phyloP scores from a whole-genome alignment of 768 basidiomycete species.

The Tricholoma terreum region DNA sequence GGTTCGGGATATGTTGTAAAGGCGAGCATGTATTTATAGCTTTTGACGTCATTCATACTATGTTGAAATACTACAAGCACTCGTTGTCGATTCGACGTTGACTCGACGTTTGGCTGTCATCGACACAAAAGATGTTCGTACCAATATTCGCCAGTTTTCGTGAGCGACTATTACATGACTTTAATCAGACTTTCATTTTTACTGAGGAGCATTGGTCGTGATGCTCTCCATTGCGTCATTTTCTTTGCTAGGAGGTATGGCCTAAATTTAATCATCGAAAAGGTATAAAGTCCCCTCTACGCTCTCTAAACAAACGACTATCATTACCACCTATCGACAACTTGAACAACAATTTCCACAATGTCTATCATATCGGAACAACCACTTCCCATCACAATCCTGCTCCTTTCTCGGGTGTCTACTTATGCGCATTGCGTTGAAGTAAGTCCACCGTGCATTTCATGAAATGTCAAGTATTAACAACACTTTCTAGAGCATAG shows the following conservation, averaged over 20 bases:
- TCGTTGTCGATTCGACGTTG: background rate
- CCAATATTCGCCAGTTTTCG: too few relatives aligned
- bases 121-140: too few relatives aligned
- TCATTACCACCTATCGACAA: background rate
- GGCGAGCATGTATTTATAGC: too few relatives aligned
- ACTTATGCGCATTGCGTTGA: conserved; percentile 1
- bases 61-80: too few relatives aligned
- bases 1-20: conserved; percentile 21
- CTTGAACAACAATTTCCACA: background rate
- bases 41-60: background rate
- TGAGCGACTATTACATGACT: too few relatives aligned
- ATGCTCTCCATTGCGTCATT: background rate
- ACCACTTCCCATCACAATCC: background rate
- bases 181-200: too few relatives aligned
- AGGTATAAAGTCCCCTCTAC: background rate
- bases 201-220: too few relatives aligned
- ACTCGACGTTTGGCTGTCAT: too few relatives aligned
- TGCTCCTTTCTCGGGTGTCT: background rate
- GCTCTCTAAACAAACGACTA: background rate
- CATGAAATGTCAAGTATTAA: background rate
- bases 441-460: background rate
- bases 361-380: background rate
- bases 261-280: background rate
- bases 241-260: background rate
- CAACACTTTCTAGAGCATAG: background rate